Percentiles rank a stretch among this genome's conserved stretches.
These are phyloP conservation scores for Myriosclerotinia curreyana DNA, from an alignment of 2,329 filamentous ascomycete species.

Conservation along the genomic window DNA sequence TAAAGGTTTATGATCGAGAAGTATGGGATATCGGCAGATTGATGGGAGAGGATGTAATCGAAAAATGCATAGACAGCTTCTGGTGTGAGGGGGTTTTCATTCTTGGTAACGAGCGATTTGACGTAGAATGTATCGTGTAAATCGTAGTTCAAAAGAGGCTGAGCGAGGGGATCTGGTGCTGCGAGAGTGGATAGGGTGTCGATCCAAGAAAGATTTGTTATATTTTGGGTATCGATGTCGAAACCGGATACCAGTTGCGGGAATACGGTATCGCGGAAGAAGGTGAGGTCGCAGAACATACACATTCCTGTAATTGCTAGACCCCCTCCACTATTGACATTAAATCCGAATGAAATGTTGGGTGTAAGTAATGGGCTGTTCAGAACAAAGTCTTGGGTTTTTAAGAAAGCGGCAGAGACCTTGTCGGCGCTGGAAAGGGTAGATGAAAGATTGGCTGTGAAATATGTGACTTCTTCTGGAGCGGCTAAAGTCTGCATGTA, in stretches of 20 bases:
- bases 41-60: slow-evolving; percentile 22
- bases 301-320: slow-evolving; percentile 44
- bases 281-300: slow-evolving; percentile 39
- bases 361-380: slow-evolving; percentile 43
- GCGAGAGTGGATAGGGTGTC: slow-evolving; percentile 36
- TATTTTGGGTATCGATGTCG: slow-evolving; percentile 31
- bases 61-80: slow-evolving; percentile 23
- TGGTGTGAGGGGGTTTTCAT: slow-evolving; percentile 20
- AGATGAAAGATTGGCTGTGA: slow-evolving; percentile 27
- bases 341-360: slow-evolving; percentile 44
- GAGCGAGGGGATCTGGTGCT: slow-evolving; percentile 19
- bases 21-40: slow-evolving; percentile 24
- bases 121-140: slow-evolving; percentile 44
- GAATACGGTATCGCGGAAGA: slow-evolving; percentile 42
- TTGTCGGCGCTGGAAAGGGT: slow-evolving; percentile 26
- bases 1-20: slow-evolving; percentile 33
- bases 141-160: slow-evolving; percentile 41
- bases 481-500: slow-evolving; percentile 39
- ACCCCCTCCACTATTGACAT: slow-evolving; percentile 40
- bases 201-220: slow-evolving; percentile 38
- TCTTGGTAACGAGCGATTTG: slow-evolving; percentile 20
- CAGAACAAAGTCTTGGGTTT: slow-evolving; percentile 43
- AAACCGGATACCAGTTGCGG: slow-evolving; percentile 43
- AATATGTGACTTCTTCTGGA: slow-evolving; percentile 36
- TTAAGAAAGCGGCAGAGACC: slow-evolving; percentile 39